Evolutionary conservation across 2,329 filamentous ascomycete genomes (phyloP).

Genomic region (Cryoendolithus antarcticus): DNA sequence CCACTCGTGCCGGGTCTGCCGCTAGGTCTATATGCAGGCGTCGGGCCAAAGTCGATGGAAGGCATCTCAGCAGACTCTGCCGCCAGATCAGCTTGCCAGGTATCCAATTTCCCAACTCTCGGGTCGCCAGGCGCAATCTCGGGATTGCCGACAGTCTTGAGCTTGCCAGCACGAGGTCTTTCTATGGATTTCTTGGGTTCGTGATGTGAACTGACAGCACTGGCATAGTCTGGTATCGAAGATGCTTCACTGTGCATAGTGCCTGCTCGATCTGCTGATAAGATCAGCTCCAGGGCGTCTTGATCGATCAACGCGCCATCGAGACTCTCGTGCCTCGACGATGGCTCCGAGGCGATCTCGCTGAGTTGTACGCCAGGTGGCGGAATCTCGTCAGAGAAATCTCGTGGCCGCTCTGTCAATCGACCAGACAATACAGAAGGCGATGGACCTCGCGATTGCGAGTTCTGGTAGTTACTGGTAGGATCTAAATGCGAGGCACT

Average conservation of each 20-base stretch:
- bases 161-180: conserved; percentile 62
- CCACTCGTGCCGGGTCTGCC: conserved; percentile 45
- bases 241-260: conserved; percentile 41
- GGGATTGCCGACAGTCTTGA: conserved; percentile 60
- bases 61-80: conserved; percentile 49
- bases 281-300: conserved; percentile 29
- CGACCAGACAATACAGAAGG: no score
- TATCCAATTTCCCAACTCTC: conserved; percentile 21
- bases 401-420: no score
- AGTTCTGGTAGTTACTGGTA: no score
- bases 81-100: conserved; percentile 22
- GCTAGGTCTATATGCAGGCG: conserved; percentile 52
- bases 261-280: conserved; percentile 16
- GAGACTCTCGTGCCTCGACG: conserved; percentile 9
- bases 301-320: conserved; percentile 29
- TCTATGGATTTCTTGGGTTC: conserved; percentile 44
- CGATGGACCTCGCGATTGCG: no score
- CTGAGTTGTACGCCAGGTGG: no score
- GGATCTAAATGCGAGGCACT: no score
- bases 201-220: conserved; percentile 38
- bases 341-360: no score
- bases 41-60: conserved; percentile 74
- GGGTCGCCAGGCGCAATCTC: conserved; percentile 32
- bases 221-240: conserved; percentile 64
- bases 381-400: no score